Percentiles rank a stretch among this genome's conserved stretches.
Evolutionary conservation across 179 eudicot genomes (phyloP).

Genomic region (Amaranthus tricolor): DNA sequence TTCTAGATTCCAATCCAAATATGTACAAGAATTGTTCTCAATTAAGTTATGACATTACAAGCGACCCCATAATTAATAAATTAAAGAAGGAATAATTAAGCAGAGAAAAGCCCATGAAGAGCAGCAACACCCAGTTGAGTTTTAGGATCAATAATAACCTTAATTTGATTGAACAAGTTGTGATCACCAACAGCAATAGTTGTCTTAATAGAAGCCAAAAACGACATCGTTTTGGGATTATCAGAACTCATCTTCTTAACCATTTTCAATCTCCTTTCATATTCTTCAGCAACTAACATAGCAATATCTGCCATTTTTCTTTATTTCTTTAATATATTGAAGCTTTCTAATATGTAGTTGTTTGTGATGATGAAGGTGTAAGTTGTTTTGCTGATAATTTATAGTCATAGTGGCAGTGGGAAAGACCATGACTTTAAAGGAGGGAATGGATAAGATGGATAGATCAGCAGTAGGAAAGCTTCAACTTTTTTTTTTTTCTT

Average conservation of each 20-base stretch:
- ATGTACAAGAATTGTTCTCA: no score
- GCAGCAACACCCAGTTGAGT: slow-evolving; percentile 52
- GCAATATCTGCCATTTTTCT: slow-evolving; percentile 38
- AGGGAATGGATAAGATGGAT: not conserved
- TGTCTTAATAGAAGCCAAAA: not conserved
- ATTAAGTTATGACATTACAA: no score
- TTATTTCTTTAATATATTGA: not conserved
- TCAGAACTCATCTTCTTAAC: slow-evolving; percentile 2
- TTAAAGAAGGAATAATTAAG: slow-evolving; percentile 14
- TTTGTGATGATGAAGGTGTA: not conserved
- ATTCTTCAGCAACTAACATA: slow-evolving; percentile 39
- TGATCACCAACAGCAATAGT: not conserved
- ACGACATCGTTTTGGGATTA: not conserved
- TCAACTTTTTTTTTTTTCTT: not conserved
- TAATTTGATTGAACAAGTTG: slow-evolving; percentile 9
- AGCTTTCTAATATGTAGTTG: not conserved
- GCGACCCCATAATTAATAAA: not conserved
- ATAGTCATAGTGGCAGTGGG: not conserved
- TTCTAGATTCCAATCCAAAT: no score
- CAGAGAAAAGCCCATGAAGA: slow-evolving; percentile 58
- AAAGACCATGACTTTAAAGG: no score
- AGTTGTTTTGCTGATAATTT: not conserved
- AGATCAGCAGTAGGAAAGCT: not conserved
- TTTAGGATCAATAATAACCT: slow-evolving; percentile 32
- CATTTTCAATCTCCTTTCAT: slow-evolving; percentile 33